These are phyloP conservation scores for Choiromyces venosus DNA, from an alignment of 495 filamentous ascomycete species.

Conservation along the genomic window DNA sequence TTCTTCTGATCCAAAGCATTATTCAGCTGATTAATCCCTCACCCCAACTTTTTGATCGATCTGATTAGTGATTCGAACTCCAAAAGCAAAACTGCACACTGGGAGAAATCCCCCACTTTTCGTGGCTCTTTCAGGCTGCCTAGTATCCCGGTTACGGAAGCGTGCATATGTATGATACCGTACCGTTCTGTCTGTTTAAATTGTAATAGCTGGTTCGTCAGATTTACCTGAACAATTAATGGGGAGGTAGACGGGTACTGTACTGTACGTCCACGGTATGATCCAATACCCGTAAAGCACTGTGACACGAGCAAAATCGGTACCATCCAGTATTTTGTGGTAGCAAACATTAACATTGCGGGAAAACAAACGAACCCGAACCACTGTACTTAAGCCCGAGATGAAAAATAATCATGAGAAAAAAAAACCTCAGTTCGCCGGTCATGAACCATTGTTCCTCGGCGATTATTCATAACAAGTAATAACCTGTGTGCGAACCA, in stretches of 20 bases:
- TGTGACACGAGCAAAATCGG: background rate
- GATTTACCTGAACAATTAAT: background rate
- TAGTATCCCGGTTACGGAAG: background rate
- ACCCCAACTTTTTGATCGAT: background rate
- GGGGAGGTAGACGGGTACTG: background rate
- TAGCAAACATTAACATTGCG: background rate
- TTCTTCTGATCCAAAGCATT: background rate
- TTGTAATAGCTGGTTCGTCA: background rate
- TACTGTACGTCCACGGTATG: background rate
- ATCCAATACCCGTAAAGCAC: background rate
- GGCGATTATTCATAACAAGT: background rate
- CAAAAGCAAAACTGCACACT: background rate
- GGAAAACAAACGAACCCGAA: background rate
- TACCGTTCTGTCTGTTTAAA: background rate
- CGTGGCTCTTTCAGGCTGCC: background rate
- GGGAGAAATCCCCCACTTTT: background rate
- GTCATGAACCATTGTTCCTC: too few species aligned
- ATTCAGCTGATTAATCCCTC: background rate
- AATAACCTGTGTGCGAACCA: too few species aligned
- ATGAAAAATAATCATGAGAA: background rate
- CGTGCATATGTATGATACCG: slow-evolving; percentile 5
- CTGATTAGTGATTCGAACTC: background rate
- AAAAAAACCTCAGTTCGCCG: background rate
- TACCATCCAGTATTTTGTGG: background rate
- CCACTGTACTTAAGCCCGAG: background rate